Conservation (phyloP, 768 basidiomycete species). For the Termitomyces sp. region DNA sequence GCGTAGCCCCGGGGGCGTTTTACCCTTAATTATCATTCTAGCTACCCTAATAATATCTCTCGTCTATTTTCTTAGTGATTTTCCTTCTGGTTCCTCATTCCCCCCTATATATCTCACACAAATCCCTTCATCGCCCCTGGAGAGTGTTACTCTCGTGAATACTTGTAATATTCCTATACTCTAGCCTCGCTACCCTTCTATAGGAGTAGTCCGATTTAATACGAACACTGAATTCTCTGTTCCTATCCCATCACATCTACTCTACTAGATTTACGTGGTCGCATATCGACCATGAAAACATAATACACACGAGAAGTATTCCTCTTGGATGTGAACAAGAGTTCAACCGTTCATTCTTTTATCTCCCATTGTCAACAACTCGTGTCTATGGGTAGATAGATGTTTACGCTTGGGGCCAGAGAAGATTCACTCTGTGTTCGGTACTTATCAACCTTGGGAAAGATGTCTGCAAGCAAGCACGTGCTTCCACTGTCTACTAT, state of each 20-base stretch:
- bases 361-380: background rate
- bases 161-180: conserved; percentile 28
- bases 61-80: conserved; percentile 21
- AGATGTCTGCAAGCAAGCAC: background rate
- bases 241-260: conserved; percentile 10
- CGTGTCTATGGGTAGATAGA: background rate
- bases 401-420: background rate
- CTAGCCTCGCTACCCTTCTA: conserved; percentile 19
- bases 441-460: background rate
- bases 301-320: background rate
- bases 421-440: background rate
- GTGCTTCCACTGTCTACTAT: background rate
- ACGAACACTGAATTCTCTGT: conserved; percentile 15
- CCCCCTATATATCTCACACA: conserved; percentile 15
- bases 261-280: conserved; percentile 13
- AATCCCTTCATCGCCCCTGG: conserved; percentile 5
- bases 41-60: conserved; percentile 4
- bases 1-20: conserved; percentile 22
- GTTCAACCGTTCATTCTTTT: too few species aligned
- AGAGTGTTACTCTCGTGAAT: conserved; percentile 13
- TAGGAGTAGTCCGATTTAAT: conserved; percentile 14
- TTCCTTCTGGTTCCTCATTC: conserved; percentile 16
- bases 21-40: conserved; percentile 15
- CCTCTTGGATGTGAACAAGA: background rate
- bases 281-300: conserved; percentile 3